phyloP scores from a whole-genome alignment of 2,329 filamentous ascomycete genomes.

The Arthrobotrys pseudoclavata region DNA sequence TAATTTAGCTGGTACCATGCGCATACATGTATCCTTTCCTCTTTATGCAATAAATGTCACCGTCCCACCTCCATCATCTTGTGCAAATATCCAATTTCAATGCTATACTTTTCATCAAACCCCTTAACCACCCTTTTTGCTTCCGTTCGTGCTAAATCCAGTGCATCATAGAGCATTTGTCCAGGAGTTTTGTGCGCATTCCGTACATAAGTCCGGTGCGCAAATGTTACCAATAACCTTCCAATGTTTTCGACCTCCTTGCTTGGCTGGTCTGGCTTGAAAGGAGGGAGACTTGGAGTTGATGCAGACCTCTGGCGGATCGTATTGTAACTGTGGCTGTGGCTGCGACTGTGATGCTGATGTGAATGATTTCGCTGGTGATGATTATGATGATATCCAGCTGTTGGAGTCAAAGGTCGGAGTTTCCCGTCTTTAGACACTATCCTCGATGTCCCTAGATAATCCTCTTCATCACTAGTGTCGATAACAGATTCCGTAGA shows the following conservation, averaged over 20 bases:
- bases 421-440: conserved; percentile 27
- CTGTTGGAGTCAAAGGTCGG: conserved; percentile 37
- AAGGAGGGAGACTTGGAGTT: conserved; percentile 46
- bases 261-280: conserved; percentile 30
- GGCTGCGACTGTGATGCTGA: background rate
- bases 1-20: conserved; percentile 6
- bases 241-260: conserved; percentile 48
- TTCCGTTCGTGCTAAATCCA: conserved; percentile 47
- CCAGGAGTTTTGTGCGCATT: conserved; percentile 56
- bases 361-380: conserved; percentile 29
- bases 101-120: conserved; percentile 58
- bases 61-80: conserved; percentile 57
- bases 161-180: conserved; percentile 49
- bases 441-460: conserved; percentile 34
- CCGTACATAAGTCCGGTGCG: conserved; percentile 45
- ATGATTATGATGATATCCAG: conserved; percentile 31
- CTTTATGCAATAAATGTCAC: conserved; percentile 10
- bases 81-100: conserved; percentile 58
- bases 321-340: conserved; percentile 1
- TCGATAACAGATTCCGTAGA: conserved; percentile 55
- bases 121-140: conserved; percentile 37
- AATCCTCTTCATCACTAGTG: conserved; percentile 52
- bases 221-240: conserved; percentile 51
- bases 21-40: background rate
- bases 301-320: conserved; percentile 33